Percentiles rank a stretch among this genome's conserved stretches.
phyloP scores from a whole-genome alignment of 768 basidiomycete species.

The Podaxis carcinomalis region DNA sequence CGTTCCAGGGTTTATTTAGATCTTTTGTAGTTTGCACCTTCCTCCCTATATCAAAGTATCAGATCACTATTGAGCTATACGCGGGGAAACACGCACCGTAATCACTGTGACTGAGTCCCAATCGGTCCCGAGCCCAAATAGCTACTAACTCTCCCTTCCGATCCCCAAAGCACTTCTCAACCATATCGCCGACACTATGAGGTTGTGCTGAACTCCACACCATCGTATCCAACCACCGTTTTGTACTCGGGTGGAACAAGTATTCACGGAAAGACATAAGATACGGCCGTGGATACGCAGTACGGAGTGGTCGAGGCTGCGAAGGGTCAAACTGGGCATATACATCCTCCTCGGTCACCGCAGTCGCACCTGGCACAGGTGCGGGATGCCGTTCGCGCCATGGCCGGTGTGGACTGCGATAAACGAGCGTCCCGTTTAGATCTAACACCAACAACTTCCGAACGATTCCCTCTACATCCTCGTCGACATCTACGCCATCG shows the following conservation, averaged over 20 bases:
- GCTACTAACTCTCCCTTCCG: slow-evolving; percentile 43
- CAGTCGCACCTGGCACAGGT: background rate
- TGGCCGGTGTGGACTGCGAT: slow-evolving; percentile 42
- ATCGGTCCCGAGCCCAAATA: slow-evolving; percentile 76
- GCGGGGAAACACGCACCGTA: slow-evolving; percentile 52
- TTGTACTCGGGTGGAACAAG: slow-evolving; percentile 57
- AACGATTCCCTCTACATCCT: background rate
- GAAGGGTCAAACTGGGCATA: slow-evolving; percentile 19
- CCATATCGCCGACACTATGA: slow-evolving; percentile 75
- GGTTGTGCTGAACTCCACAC: slow-evolving; percentile 89
- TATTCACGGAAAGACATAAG: slow-evolving; percentile 57
- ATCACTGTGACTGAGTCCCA: slow-evolving; percentile 56
- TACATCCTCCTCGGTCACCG: slow-evolving; percentile 14
- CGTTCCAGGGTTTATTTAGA: slow-evolving; percentile 62
- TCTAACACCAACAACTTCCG: slow-evolving; percentile 73
- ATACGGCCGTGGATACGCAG: slow-evolving; percentile 61
- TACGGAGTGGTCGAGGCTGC: slow-evolving; percentile 26
- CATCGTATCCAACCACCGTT: slow-evolving; percentile 75
- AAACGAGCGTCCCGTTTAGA: slow-evolving; percentile 70
- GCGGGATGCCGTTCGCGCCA: slow-evolving; percentile 9
- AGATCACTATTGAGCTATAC: background rate
- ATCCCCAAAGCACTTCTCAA: slow-evolving; percentile 51
- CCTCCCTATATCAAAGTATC: slow-evolving; percentile 23
- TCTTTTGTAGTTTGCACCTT: slow-evolving; percentile 69
- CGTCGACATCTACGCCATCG: background rate